A percentile compares a stretch with the other conserved stretches of the same genome.
Conservation (phyloP, 192 early-diverging fungal species). For the Phlyctochytrium arcticum region DNA sequence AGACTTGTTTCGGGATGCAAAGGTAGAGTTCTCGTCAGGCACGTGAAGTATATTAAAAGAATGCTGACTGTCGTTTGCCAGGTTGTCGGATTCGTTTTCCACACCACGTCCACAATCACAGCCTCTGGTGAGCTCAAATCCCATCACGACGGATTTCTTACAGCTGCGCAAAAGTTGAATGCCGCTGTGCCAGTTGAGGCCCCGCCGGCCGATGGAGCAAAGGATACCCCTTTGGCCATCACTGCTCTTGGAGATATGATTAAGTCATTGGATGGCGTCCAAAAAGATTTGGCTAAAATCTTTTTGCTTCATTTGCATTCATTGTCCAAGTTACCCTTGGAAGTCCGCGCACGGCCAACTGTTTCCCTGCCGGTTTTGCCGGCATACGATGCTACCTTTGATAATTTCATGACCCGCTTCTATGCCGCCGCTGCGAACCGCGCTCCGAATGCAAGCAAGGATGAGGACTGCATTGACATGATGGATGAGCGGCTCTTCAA, state of each 20-base stretch:
- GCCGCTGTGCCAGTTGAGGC: neutral
- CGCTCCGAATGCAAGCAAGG: neutral
- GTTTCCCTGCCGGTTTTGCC: neutral
- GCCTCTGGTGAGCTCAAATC: neutral
- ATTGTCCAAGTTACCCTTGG: neutral
- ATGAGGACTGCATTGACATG: neutral
- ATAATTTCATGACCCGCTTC: neutral
- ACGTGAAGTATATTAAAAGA: too few relatives aligned
- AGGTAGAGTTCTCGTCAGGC: too few relatives aligned
- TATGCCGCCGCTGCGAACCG: neutral
- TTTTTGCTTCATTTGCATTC: constrained; percentile 5
- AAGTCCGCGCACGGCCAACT: neutral
- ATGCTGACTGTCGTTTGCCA: neutral
- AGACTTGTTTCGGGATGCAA: constrained; percentile 25
- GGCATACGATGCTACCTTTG: neutral
- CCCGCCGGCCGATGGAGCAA: neutral
- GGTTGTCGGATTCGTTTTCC: constrained; percentile 14
- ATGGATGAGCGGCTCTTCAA: constrained; percentile 9
- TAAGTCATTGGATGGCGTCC: neutral
- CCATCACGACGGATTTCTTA: neutral
- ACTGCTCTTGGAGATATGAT: neutral
- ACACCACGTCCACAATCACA: neutral
- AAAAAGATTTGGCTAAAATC: constrained; percentile 10
- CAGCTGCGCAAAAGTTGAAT: neutral
- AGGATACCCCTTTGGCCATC: neutral